Evolutionary conservation across 2,329 filamentous ascomycete species (phyloP), one percentile per base, ranked within the genome.

Genomic region (Claviceps paspali): DNA sequence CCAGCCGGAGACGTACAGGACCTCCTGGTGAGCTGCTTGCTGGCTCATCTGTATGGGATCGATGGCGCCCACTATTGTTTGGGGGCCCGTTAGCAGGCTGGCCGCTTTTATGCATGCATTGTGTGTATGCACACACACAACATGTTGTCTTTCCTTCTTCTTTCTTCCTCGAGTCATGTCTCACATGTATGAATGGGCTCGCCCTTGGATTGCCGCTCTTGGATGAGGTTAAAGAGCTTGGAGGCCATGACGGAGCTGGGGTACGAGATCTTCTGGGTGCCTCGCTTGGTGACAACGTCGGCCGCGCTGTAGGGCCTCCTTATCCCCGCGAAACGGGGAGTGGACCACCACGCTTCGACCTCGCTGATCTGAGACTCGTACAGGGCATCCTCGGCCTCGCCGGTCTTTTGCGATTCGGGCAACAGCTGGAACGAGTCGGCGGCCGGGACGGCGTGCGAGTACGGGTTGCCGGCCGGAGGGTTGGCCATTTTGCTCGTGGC

Each of bases 41-140:
- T 98, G 91, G 34, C 91, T 94, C 91, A 98, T 96, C 63, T 98
- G 91, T 9, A 96, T 78, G n/a, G 91, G 91, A 54, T 98, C 91
- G 60, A 98, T 92, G 42, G 87, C 91, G 49, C 91, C 91, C 82
- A 98, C 83, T n/a, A n/a, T n/a, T n/a, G n/a, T 88, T 43, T 0
- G 37, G 5, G 8, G 22, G 23, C 9, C 6, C 12, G 30, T 41
- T 21, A 39, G 36, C 17, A 23, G 4, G 24, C 12, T 9, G 7
- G 8, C 19, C 21, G 6, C 8, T 14, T 18, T 27, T 19, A 2
- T 11, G 12, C n/a, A n/a, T n/a, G n/a, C n/a, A n/a, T n/a, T n/a
- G n/a, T n/a, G n/a, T n/a, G n/a, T n/a, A n/a, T n/a, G n/a, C n/a
- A n/a, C n/a, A n/a, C n/a, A n/a, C n/a, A n/a, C n/a, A n/a, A n/a